Evolutionary conservation across 2,329 filamentous ascomycete genomes (phyloP).

Genomic region (Cladosporium sphaerospermum): DNA sequence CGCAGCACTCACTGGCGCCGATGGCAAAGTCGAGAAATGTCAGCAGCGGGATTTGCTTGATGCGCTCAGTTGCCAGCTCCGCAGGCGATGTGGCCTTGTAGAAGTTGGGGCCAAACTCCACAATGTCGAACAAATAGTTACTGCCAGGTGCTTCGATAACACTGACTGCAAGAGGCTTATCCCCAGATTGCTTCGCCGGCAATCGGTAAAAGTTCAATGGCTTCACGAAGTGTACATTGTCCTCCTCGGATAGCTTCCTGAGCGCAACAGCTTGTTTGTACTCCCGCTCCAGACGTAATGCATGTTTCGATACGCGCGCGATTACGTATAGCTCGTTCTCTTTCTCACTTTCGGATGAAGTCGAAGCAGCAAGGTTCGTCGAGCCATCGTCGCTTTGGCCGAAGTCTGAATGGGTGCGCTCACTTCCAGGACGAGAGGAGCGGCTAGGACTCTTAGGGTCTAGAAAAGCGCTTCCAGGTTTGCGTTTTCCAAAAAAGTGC

Average conservation of each 20-base stretch:
- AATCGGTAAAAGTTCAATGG: conserved; percentile 75
- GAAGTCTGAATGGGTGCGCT: conserved; percentile 23
- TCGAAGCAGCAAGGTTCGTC: background rate
- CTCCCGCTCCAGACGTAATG: conserved; percentile 76
- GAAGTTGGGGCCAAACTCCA: conserved; percentile 66
- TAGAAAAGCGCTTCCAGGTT: background rate
- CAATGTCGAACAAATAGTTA: conserved; percentile 63
- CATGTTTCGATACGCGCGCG: conserved; percentile 75
- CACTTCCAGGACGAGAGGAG: conserved; percentile 19
- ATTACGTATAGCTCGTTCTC: conserved; percentile 51
- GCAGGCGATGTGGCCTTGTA: conserved; percentile 29
- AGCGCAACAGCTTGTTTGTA: conserved; percentile 68
- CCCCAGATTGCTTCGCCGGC: conserved; percentile 61
- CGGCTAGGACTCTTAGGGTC: background rate
- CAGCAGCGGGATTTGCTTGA: conserved; percentile 42
- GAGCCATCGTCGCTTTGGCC: conserved; percentile 20
- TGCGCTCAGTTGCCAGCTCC: conserved; percentile 11
- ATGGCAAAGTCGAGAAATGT: conserved; percentile 87
- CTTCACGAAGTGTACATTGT: conserved; percentile 68
- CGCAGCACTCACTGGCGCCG: conserved; percentile 76
- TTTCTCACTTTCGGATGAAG: conserved; percentile 15
- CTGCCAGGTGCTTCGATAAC: conserved; percentile 74
- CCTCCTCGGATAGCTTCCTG: conserved; percentile 34
- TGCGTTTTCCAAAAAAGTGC: conserved; percentile 44
- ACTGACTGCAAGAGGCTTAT: conserved; percentile 65